Evolutionary conservation across 345 rosid genomes (phyloP).

Genomic region (Eucalyptus erythrocorys): DNA sequence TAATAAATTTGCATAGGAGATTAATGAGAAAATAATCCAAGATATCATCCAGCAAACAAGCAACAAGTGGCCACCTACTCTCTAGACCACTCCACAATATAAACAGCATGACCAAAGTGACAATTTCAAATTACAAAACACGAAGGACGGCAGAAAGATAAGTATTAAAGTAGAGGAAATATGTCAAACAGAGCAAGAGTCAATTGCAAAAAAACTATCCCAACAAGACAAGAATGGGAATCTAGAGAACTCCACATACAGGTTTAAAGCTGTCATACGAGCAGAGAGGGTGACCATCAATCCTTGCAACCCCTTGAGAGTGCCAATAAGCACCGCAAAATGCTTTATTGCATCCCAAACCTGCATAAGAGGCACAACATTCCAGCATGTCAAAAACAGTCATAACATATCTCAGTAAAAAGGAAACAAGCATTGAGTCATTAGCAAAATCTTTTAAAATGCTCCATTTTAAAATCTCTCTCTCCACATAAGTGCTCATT

Average conservation of each 20-base stretch:
- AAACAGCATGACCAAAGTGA: neutral
- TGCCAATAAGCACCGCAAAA: slow-evolving; percentile 91
- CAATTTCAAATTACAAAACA: neutral
- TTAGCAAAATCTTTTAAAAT: neutral
- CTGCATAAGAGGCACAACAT: slow-evolving; percentile 25
- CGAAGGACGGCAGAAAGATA: neutral
- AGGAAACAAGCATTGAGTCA: neutral
- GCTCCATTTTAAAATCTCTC: neutral
- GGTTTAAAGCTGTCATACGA: slow-evolving; percentile 46
- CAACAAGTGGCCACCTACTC: neutral
- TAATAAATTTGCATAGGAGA: neutral
- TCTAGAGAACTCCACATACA: slow-evolving; percentile 15
- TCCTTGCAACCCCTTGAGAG: slow-evolving; percentile 26
- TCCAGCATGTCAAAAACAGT: neutral
- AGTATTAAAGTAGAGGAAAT: neutral
- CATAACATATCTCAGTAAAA: neutral
- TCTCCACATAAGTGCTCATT: neutral
- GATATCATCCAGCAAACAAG: neutral
- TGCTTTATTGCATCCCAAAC: slow-evolving; percentile 79
- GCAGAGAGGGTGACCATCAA: slow-evolving; percentile 37
- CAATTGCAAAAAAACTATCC: neutral
- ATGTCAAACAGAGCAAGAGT: neutral
- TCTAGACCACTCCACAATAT: neutral
- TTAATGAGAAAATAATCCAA: neutral
- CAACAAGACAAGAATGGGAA: neutral